Percentiles rank a stretch among this genome's conserved stretches.
phyloP scores from a whole-genome alignment of 2,329 filamentous ascomycete species.

The Endoconidiophora polonica region DNA sequence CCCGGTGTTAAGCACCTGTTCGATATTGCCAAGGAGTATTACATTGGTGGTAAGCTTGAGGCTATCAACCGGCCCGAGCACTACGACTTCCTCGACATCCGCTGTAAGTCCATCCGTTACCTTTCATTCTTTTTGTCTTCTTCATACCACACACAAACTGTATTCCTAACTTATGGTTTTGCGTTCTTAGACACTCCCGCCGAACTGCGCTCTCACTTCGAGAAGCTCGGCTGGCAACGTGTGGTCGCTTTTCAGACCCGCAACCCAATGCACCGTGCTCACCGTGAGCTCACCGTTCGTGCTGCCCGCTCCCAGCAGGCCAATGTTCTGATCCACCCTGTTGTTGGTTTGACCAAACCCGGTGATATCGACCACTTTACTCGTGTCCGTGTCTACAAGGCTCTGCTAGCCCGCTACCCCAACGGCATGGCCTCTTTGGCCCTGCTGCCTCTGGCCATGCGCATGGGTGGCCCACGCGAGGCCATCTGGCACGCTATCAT shows the following conservation, averaged over 20 bases:
- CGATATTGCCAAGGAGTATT: conserved; percentile 67
- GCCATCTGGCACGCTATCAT: conserved; percentile 99
- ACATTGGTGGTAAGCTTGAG: conserved; percentile 90
- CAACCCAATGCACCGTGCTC: conserved; percentile 98
- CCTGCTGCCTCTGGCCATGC: conserved; percentile 90
- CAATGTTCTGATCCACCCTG: conserved; percentile 97
- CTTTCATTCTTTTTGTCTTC: not conserved
- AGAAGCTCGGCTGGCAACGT: conserved; percentile 96
- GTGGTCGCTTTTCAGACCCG: conserved; percentile 98
- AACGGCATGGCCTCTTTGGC: conserved; percentile 98
- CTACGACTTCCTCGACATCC: conserved; percentile 95
- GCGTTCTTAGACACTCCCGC: conserved; percentile 58
- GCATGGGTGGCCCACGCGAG: conserved; percentile 96
- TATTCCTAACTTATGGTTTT: conserved; percentile 11
- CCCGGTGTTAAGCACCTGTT: conserved; percentile 85
- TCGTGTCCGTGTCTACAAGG: conserved; percentile 95
- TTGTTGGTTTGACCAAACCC: conserved; percentile 95
- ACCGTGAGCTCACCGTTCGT: conserved; percentile 92
- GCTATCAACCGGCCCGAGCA: conserved; percentile 91
- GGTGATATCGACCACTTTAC: conserved; percentile 99
- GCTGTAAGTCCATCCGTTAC: conserved; percentile 45
- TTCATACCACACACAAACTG: not conserved
- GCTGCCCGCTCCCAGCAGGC: conserved; percentile 90
- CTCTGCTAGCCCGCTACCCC: conserved; percentile 86
- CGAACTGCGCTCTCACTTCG: conserved; percentile 89